Conservation (phyloP, 352 stramenopile genomes). For the Phytopythium aichiense region DNA sequence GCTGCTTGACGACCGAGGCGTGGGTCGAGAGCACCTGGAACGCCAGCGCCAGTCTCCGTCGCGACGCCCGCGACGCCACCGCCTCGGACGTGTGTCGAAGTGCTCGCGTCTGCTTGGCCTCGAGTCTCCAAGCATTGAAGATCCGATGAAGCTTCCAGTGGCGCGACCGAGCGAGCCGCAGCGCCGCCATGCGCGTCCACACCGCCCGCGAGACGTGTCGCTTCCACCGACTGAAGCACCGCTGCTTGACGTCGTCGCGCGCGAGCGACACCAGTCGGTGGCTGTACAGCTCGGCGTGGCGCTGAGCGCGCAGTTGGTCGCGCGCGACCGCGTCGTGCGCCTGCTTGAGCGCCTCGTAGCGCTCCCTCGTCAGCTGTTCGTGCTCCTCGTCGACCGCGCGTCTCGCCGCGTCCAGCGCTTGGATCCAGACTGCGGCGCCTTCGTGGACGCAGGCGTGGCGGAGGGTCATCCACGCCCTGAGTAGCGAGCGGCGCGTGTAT, state of each 20-base stretch:
- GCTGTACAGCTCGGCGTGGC: not conserved
- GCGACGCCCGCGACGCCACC: not conserved
- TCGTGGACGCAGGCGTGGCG: not conserved
- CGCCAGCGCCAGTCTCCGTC: not conserved
- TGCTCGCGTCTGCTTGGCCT: not conserved
- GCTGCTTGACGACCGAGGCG: not conserved
- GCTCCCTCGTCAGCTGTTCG: not conserved
- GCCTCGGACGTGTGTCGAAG: not conserved
- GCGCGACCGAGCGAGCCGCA: not conserved
- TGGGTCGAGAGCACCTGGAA: not conserved
- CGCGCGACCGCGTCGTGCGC: not conserved
- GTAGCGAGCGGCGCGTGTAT: not conserved
- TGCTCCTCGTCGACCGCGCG: conserved; percentile 4
- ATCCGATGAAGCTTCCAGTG: not conserved
- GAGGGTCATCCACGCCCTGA: not conserved
- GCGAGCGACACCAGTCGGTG: not conserved
- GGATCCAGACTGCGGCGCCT: not conserved
- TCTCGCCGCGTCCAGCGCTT: not conserved
- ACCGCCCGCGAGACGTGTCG: not conserved
- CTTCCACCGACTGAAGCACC: not conserved
- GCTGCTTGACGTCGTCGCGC: not conserved
- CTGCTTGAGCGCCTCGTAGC: not conserved
- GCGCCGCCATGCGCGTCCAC: not conserved
- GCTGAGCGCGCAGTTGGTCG: not conserved
- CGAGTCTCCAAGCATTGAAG: not conserved